Percentiles rank a stretch among this genome's conserved stretches.
Conservation (phyloP, 176 grass and related monocot species). For the Typha latifolia region DNA sequence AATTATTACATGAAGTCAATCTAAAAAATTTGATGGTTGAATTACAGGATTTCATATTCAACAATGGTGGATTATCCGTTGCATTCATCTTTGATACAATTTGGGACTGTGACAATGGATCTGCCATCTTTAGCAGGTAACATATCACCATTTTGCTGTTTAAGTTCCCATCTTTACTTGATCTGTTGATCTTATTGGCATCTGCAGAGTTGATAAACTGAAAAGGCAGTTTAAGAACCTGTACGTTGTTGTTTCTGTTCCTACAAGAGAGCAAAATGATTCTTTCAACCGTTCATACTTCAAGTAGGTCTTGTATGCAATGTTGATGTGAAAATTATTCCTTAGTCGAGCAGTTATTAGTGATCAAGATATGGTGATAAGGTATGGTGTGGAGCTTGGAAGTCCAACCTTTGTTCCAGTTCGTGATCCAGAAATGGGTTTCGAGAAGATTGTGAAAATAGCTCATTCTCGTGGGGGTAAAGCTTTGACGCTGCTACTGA, state of each 20-base stretch:
- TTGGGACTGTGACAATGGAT: constrained; percentile 47
- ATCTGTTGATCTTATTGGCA: neutral
- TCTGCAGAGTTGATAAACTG: constrained; percentile 52
- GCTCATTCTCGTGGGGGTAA: constrained; percentile 78
- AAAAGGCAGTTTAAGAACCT: constrained; percentile 73
- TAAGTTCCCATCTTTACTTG: constrained; percentile 10
- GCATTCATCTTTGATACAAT: constrained; percentile 65
- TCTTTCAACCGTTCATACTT: constrained; percentile 66
- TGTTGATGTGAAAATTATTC: neutral
- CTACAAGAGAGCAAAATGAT: constrained; percentile 58
- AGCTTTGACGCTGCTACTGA: neutral
- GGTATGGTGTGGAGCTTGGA: constrained; percentile 57
- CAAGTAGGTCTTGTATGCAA: constrained; percentile 29
- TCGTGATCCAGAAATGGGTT: constrained; percentile 64
- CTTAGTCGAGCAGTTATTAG: constrained; percentile 2
- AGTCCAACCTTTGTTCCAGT: constrained; percentile 67
- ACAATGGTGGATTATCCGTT: constrained; percentile 56
- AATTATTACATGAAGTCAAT: neutral
- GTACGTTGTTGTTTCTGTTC: constrained; percentile 53
- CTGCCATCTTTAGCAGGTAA: constrained; percentile 48
- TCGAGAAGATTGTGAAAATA: constrained; percentile 85
- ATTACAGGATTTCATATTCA: constrained; percentile 69
- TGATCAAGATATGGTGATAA: constrained; percentile 16
- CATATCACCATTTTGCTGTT: constrained; percentile 5
- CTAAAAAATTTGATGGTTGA: constrained; percentile 1